Evolutionary conservation across 805 yeast species (phyloP), one percentile per base, ranked within the genome.

Genomic region (Ogataea minuta): DNA sequence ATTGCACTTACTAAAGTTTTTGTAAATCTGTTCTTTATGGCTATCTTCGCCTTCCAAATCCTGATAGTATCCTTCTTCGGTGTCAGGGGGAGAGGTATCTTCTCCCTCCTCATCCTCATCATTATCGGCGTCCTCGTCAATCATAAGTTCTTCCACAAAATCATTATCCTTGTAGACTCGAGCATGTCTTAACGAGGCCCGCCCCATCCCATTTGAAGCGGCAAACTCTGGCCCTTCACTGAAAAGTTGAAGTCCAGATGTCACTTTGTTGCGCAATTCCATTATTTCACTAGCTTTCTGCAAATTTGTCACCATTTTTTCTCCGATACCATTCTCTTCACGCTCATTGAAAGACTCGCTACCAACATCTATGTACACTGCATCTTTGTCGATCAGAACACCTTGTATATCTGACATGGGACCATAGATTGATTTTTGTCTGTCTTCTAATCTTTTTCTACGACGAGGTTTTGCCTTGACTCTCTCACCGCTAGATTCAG

Each of bases 341-440:
- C 54, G 62, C 0, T 57, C 60, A 31, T 56, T 50, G 36, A 46
- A 54, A 9, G 48, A 34, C 38, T 57, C 59, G 12, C 39, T 45
- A 2, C 88, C 89, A 7, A 85, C 79, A 53, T 85, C 97, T 44
- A 93, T 87, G 55, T 90, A 93, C 2, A 93, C 99, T 7, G 99
- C 96, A 68, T 93, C 99, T 59, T 84, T 90, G 66, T 93, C 99
- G 45, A 93, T 88, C 49, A 93, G 70, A 25, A 93, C 95, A 61
- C 99, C 99, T 41, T 97, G 97, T n/a, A 93, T 96, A 63, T 93
- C 98, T 32, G 97, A 86, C 99, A 93, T 93, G 34, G 99, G 99
- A 0, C 99, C 99, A 62, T 95, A 93, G 2, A 93, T 88, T 50
- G 88, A 78, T 61, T 90, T 93, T 59, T 88, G 95, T 53, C 83